Base-by-base conservation (phyloP, 306 rosid genomes). In the Lathyrus aphaca region DNA sequence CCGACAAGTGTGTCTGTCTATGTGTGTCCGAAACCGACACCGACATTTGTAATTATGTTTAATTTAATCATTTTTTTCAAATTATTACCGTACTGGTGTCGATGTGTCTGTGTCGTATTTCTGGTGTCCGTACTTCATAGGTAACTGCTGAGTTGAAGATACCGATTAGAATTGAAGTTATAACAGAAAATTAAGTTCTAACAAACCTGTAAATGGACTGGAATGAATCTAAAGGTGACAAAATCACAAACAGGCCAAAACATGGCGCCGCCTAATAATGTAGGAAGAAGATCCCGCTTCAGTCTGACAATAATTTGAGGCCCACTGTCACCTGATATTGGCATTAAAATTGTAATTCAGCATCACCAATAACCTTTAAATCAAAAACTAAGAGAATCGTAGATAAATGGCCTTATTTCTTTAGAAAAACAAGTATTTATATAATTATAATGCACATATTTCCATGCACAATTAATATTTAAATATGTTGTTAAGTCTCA, bases 231-330 rank as follows among this genome's bases (percentile, higher is more conserved):
- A 83, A 79, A 88, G 6, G 91, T 88, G 12, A 90, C 49, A 64
- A 86, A 90, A 81, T 90, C 97, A 5, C 92, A 90, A 17, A 68
- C 7, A 11, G 97, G 97, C 97, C 95, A 90, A 69, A 27, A 90
- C 79, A 84, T 0, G 45, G 76, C 82, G 10, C 90, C 88, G 8
- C 77, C 76, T 19, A 86, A 18, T 55, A 90, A 59, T 54, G 96
- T 87, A 6, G 95, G 96, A 44, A 86, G 83, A 64, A 90, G 54
- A 82, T 90, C 91, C 5, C 87, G 84, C 76, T 82, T 84, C 82
- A 90, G 83, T 68, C 82, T 79, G 45, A 83, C 80, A 13, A 72
- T 79, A 43, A 88, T 68, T 82, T 86, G 82, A 12, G 72, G 3
- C 7, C 77, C 65, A 56, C 39, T 83, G 79, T 90, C 91, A 80